Percentiles rank a stretch among this genome's conserved stretches.
These are phyloP conservation scores for Suhomyces canberraensis DNA, from an alignment of 805 yeast genomes.

Conservation along the genomic window DNA sequence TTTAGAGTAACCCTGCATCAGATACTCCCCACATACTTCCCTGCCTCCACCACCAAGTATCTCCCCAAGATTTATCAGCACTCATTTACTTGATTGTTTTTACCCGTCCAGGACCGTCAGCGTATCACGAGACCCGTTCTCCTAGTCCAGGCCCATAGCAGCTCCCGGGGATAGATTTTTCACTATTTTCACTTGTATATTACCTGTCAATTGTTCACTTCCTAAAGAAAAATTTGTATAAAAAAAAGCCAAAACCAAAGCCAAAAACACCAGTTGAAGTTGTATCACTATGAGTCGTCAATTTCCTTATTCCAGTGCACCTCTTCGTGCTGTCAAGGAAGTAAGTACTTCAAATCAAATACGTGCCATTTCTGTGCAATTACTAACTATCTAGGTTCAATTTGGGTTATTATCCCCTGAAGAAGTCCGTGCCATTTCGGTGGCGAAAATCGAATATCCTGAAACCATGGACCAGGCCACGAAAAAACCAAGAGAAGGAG, in stretches of 20 bases:
- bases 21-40: too few species aligned
- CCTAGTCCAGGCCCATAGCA: neutral
- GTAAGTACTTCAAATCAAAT: slow-evolving; percentile 41
- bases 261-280: too few species aligned
- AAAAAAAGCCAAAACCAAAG: slow-evolving; percentile 10
- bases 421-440: slow-evolving; percentile 92
- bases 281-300: slow-evolving; percentile 40
- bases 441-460: slow-evolving; percentile 96
- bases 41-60: too few species aligned
- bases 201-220: neutral
- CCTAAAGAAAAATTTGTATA: slow-evolving; percentile 7
- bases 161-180: neutral
- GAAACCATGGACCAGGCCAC: slow-evolving; percentile 99
- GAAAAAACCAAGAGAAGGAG: slow-evolving; percentile 93
- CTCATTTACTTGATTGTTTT: slow-evolving; percentile 34
- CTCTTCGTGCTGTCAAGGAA: slow-evolving; percentile 94
- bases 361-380: slow-evolving; percentile 1
- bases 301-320: slow-evolving; percentile 96
- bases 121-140: too few species aligned
- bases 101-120: neutral
- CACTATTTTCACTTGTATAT: neutral
- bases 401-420: slow-evolving; percentile 98
- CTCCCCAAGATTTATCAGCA: slow-evolving; percentile 14
- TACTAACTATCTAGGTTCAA: slow-evolving; percentile 58
- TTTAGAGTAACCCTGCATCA: slow-evolving; percentile 3